Evolutionary conservation across 345 rosid genomes (phyloP).

Genomic region (Carallia pectinifolia): DNA sequence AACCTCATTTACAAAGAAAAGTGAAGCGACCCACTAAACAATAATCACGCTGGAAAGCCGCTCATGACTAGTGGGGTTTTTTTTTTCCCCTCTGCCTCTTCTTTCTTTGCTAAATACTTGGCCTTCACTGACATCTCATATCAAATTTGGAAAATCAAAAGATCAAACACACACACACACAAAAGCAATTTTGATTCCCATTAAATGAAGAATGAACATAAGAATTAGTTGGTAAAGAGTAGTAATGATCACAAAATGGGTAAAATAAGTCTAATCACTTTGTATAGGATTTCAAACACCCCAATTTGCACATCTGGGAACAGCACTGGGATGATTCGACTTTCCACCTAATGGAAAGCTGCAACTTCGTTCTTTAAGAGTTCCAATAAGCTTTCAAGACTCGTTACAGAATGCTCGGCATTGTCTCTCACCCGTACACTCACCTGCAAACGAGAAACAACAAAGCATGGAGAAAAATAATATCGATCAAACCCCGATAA

Average conservation of each 20-base stretch:
- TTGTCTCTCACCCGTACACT: conserved; percentile 75
- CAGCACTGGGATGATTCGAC: not conserved
- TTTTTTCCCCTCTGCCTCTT: too few species aligned
- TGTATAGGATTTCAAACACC: not conserved
- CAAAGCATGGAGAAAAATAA: not conserved
- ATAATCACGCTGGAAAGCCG: too few species aligned
- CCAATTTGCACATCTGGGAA: not conserved
- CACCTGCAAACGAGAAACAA: conserved; percentile 50
- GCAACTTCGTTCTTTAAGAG: conserved; percentile 55
- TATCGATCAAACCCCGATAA: not conserved
- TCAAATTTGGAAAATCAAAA: too few species aligned
- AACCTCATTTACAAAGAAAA: too few species aligned
- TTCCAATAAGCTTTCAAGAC: conserved; percentile 51
- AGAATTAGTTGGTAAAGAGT: too few species aligned
- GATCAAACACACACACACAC: too few species aligned
- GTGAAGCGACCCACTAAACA: too few species aligned
- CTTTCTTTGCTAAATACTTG: too few species aligned
- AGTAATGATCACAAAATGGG: too few species aligned
- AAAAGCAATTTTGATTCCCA: not conserved
- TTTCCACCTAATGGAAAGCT: conserved; percentile 46
- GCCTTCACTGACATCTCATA: too few species aligned
- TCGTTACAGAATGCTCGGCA: conserved; percentile 58
- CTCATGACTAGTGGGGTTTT: too few species aligned
- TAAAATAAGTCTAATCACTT: not conserved
- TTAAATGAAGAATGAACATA: not conserved